Evolutionary conservation across 768 basidiomycete genomes (phyloP), one percentile per base, ranked within the genome.

Genomic region (Phylloporus rhodoxanthus): DNA sequence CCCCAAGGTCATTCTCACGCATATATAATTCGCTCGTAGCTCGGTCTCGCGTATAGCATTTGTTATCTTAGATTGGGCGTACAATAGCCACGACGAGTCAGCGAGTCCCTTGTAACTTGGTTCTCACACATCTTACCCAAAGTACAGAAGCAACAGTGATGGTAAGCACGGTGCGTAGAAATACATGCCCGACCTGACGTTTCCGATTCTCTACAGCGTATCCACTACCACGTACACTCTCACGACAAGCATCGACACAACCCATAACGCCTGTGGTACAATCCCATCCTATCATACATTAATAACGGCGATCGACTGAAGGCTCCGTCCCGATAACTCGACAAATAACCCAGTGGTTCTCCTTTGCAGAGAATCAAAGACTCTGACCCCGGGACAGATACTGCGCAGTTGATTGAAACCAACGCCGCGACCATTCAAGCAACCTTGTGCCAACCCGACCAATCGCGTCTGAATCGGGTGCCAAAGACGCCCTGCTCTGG

Each of bases 391-490:
- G 80, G 79, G 38, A 77, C 76, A 26, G 84, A 86, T 59, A 72
- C 83, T 62, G 75, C 78, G 41, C 75, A 76, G 23, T 70, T 76
- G 58, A 64, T 74, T 14, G 75, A 80, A 54, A 78, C 77, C 33
- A 72, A 73, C 47, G 61, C 77, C 10, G 69, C 73, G 1, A 75
- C 76, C 25, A 59, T 74, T 26, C 74, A 73, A 46, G 79, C 81
- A 60, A 69, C 75, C 9, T 75, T 68, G 30, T 79, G 78, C 13
- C 75, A 85, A 33, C 86, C 86, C 1, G 87, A 88, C 7, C 88
- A 88, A 61, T 70, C 20, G 17, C 42, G 26, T 51, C 58, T 29
- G 56, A 58, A 38, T 29, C 32, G 8, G 52, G 30, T n/a, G 38
- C 47, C 28, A 48, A 52, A 42, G 57, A 54, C 19, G 45, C 58